These are phyloP conservation scores for Dendrobium chrysotoxum DNA, from an alignment of 106 monocot species.

Conservation along the genomic window DNA sequence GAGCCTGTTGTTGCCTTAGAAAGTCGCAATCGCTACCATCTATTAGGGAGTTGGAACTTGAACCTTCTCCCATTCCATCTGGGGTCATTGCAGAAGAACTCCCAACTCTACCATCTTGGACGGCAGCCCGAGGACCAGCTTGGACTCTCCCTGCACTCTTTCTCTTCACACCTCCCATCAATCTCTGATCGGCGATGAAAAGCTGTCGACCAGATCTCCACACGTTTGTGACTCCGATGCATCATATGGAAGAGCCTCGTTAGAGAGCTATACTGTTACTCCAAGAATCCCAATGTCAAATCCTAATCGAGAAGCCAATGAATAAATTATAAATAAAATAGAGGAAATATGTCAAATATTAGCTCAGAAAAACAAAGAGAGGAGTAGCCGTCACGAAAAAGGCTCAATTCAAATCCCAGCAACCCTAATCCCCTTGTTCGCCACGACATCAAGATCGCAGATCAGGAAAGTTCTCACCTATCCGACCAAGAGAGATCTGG, in stretches of 20 bases:
- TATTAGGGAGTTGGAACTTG: conserved; percentile 6
- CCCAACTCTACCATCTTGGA: conserved; percentile 1
- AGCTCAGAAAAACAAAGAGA: not conserved
- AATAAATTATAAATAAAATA: not conserved
- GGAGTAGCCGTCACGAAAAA: not conserved
- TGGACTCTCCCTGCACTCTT: conserved; percentile 13
- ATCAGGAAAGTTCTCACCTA: not conserved
- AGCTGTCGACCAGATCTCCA: conserved; percentile 17
- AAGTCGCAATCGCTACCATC: conserved; percentile 21
- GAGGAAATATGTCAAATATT: not conserved
- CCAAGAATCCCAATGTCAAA: conserved; percentile 11
- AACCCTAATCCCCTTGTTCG: not conserved
- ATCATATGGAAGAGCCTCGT: conserved; percentile 16
- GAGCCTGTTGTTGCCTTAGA: conserved; percentile 20
- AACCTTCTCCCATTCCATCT: conserved; percentile 3
- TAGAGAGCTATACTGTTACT: not conserved
- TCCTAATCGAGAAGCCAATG: not conserved
- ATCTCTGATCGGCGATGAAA: conserved; percentile 7
- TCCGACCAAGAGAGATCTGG: not conserved
- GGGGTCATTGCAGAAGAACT: not conserved
- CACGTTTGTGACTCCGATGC: conserved; percentile 11
- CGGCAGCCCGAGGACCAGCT: not conserved
- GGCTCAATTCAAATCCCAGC: not conserved
- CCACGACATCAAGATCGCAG: not conserved
- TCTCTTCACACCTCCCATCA: conserved; percentile 22